Base-by-base conservation (phyloP, 257 asterid genomes). In the Solanum chiquidenum region DNA sequence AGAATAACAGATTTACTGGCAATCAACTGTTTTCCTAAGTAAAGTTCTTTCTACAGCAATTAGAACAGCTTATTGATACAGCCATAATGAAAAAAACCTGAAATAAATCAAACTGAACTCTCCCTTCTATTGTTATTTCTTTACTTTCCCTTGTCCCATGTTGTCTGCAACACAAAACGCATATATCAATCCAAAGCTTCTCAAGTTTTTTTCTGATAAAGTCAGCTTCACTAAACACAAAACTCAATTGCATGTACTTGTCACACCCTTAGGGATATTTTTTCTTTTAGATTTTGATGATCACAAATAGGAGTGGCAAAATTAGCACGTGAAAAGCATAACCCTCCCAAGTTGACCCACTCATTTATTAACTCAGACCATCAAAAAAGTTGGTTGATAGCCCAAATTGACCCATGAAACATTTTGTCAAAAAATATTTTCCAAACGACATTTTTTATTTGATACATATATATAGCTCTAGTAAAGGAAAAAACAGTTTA, bases 131-230 rank as follows among this genome's bases (percentile, higher is more conserved):
- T 71, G 98, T 91, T 58, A 97, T 95, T 93, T 97, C 99, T 92
- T 97, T 97, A 94, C 99, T 95, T 89, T 95, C 99, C 88, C 99
- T 94, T 66, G 96, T 97, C 77, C 99, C 99, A 37, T 88, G 92
- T 88, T 97, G 99, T 89, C 99, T 97, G 99, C 93, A 92, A 84
- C 64, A 73, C 84, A 87, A 91, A 55, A 89, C 49, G 68, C 69
- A 88, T 91, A 58, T 84, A 74, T 90, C 88, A 88, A 91, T 90
- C 88, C 83, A 88, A 79, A 88, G 52, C 88, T 89, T 82, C 84
- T 83, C 74, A 86, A 75, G 44, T 44, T 86, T 74, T 34, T 27
- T 80, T 27, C 35, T 13, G 11, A 46, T 27, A 29, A 8, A 46
- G 10, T 16, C 85, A 46, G 68, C 68, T 80, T 25, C 84, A 77